Conservation (phyloP, 2,329 filamentous ascomycete species). For the Ceratocystis ficicola region DNA sequence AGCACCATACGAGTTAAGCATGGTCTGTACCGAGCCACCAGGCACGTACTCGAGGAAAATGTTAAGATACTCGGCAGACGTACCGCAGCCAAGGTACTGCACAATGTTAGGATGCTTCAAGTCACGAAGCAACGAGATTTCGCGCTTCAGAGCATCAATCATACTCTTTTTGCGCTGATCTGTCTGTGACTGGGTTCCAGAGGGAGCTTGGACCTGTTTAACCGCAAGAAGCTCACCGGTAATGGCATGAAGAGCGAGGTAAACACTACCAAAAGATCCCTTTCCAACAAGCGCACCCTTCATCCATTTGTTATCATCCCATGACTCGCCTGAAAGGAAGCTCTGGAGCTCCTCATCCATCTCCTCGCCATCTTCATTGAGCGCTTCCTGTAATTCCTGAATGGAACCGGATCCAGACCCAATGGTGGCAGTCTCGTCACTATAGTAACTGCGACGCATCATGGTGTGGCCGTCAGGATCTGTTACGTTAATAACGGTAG, state of each 20-base stretch:
- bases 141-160: slow-evolving; percentile 93
- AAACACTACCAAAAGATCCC: slow-evolving; percentile 92
- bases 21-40: slow-evolving; percentile 91
- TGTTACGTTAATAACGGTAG: slow-evolving; percentile 53
- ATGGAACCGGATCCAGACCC: slow-evolving; percentile 56
- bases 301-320: slow-evolving; percentile 98
- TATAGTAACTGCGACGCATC: slow-evolving; percentile 64
- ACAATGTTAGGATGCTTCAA: slow-evolving; percentile 95
- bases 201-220: slow-evolving; percentile 91
- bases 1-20: slow-evolving; percentile 97
- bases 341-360: slow-evolving; percentile 78
- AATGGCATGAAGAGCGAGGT: slow-evolving; percentile 84
- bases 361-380: slow-evolving; percentile 85
- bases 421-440: slow-evolving; percentile 40
- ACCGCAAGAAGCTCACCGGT: slow-evolving; percentile 96
- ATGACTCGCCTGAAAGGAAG: slow-evolving; percentile 84
- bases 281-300: slow-evolving; percentile 95
- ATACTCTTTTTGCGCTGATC: slow-evolving; percentile 93
- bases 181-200: slow-evolving; percentile 62
- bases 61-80: slow-evolving; percentile 82
- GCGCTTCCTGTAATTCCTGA: slow-evolving; percentile 71
- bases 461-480: slow-evolving; percentile 62
- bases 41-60: slow-evolving; percentile 99
- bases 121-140: slow-evolving; percentile 86
- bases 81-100: slow-evolving; percentile 91